Evolutionary conservation across 2,329 filamentous ascomycete species (phyloP), one percentile per base, ranked within the genome.

Genomic region (Cryphonectria carpinicola): DNA sequence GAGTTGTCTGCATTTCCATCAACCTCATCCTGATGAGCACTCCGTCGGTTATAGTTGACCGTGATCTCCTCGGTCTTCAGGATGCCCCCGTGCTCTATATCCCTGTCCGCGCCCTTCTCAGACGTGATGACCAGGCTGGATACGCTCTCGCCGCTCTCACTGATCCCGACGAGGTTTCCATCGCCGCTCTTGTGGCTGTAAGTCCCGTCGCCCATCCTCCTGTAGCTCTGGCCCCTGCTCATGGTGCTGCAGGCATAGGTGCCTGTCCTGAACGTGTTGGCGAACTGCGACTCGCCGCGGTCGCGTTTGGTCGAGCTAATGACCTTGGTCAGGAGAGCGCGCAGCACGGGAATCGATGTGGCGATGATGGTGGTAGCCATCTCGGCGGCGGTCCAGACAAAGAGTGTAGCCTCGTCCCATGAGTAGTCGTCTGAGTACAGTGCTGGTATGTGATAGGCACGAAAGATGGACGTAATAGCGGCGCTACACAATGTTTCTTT

Each of bases 291-390:
- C n/a, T 46, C 60, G 3, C 67, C 35, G 37, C 52, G 62, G 28
- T 66, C 65, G 19, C 67, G 66, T 8, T 49, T 65, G 32, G 64
- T 61, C 17, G 60, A 68, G 46, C 49, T 58, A 25, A 66, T 67
- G 0, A 64, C 62, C 41, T 52, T 65, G 46, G 39, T 62, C 5
- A 68, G 39, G n/a, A 76, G 70, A 17, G 76, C 75, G n/a, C 77
- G 74, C 14, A 79, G 73, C 22, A 79, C 75, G 32, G 74, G 74
- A 25, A 75, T 75, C 66, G 72, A 76, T 19, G 72, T 67, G 22
- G 75, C 74, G 63, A 75, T 74, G 52, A 75, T 74, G 35, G 75
- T 76, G 3, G 73, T 72, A 10, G 60, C 68, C 10, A 73, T 70
- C 63, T 75, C 74, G n/a, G 74, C 74, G 6, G 71, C 66, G 1